Evolutionary conservation across 106 monocot species (phyloP).

Genomic region (Dendrobium officinale): DNA sequence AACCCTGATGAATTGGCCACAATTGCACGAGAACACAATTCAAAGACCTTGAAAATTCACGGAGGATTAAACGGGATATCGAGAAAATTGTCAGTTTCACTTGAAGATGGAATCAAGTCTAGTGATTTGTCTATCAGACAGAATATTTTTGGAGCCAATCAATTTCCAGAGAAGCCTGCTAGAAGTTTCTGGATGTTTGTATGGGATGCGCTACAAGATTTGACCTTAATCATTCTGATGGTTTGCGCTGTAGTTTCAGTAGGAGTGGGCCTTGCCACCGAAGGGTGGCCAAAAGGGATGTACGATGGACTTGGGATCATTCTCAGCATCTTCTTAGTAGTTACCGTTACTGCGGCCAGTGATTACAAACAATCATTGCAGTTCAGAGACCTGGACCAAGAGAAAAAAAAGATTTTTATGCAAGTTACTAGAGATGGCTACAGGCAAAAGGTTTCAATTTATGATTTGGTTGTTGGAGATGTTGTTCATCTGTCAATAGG

Average conservation of each 20-base stretch:
- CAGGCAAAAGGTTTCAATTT: constrained; percentile 73
- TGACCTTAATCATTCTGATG: constrained; percentile 78
- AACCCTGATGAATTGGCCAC: constrained; percentile 76
- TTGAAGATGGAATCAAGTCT: constrained; percentile 42
- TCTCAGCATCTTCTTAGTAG: constrained; percentile 76
- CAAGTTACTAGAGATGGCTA: constrained; percentile 84
- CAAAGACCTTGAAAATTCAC: constrained; percentile 38
- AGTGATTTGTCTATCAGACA: constrained; percentile 51
- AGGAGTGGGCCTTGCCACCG: constrained; percentile 66
- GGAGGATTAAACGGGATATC: constrained; percentile 64
- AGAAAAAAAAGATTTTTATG: constrained; percentile 85
- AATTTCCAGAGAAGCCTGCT: constrained; percentile 75
- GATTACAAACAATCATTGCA: constrained; percentile 90
- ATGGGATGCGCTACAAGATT: constrained; percentile 77
- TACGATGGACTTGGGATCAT: constrained; percentile 88
- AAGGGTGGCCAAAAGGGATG: constrained; percentile 82
- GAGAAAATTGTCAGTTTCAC: constrained; percentile 38
- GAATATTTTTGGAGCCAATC: constrained; percentile 64
- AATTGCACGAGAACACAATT: constrained; percentile 60
- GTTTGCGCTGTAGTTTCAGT: constrained; percentile 71
- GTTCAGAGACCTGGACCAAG: constrained; percentile 77
- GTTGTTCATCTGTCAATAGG: constrained; percentile 86
- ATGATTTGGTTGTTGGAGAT: constrained; percentile 91
- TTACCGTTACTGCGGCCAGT: constrained; percentile 73
- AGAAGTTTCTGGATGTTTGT: constrained; percentile 87